Conservation (phyloP, 495 filamentous ascomycete species). For the Letharia columbiana region DNA sequence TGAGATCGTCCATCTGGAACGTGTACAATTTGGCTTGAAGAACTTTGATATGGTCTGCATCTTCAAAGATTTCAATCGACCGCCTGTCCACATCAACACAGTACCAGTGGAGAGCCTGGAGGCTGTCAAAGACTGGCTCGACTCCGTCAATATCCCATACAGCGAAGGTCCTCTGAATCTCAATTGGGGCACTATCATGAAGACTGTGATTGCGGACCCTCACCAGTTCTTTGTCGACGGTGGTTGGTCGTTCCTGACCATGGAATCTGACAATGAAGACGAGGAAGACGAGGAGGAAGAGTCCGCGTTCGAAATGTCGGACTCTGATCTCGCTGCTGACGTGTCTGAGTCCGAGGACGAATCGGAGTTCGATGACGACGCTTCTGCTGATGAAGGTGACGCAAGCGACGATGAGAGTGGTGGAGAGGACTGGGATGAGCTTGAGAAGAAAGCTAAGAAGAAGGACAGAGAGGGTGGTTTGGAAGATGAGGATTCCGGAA, state of each 20-base stretch:
- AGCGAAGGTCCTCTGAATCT: constrained; percentile 93
- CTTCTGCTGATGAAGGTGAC: constrained; percentile 65
- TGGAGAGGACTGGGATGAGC: constrained; percentile 87
- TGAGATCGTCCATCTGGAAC: constrained; percentile 91
- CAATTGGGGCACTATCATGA: constrained; percentile 99
- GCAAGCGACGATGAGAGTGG: constrained; percentile 72
- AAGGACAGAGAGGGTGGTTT: constrained; percentile 68
- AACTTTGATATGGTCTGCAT: constrained; percentile 98
- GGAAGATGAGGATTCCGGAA: constrained; percentile 61
- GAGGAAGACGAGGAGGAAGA: constrained; percentile 76
- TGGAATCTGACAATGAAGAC: constrained; percentile 81
- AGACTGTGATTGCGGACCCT: constrained; percentile 88
- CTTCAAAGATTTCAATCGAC: constrained; percentile 87
- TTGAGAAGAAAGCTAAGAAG: constrained; percentile 83
- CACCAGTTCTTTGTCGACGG: constrained; percentile 93
- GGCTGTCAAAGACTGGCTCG: constrained; percentile 95
- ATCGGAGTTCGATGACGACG: constrained; percentile 87
- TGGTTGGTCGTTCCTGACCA: constrained; percentile 87
- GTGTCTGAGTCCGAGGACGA: constrained; percentile 82
- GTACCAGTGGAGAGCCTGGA: constrained; percentile 95
- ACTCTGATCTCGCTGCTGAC: constrained; percentile 68
- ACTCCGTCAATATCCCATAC: constrained; percentile 87
- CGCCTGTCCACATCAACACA: constrained; percentile 91
- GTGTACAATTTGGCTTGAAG: constrained; percentile 95
- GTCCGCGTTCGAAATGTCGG: constrained; percentile 80